Evolutionary conservation across 2,329 filamentous ascomycete species (phyloP), one percentile per base, ranked within the genome.

Genomic region (Chalaropsis ovoidea): DNA sequence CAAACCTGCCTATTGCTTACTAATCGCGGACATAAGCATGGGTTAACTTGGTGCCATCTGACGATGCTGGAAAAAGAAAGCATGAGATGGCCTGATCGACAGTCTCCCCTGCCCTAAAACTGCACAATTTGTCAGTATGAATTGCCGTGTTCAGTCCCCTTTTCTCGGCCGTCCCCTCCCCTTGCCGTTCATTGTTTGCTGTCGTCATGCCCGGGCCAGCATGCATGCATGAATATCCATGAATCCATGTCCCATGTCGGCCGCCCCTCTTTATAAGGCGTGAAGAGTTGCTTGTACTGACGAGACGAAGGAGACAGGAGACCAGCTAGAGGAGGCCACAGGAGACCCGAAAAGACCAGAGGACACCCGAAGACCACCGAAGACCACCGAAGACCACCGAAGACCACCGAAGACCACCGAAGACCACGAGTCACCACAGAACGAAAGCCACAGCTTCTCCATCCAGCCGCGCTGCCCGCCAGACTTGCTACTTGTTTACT

Each of bases 231-330:
- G n/a, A n/a, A n/a, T 31, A 31, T 3, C 31, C 31, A 39, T 39
- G 5, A 39, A 39, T 39, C 19, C 35, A 61, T 42, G 58, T 42
- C 43, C 58, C 47, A 52, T 52, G 47, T 27, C 47, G 22, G 19
- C 47, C 47, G 47, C 47, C 47, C 47, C 35, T 61, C 58, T 61
- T 39, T 39, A 39, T 61, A 42, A 52, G n/a, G 19, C 13, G 11
- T n/a, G 10, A 54, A 64, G 67, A 85, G 78, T 72, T 49, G 47
- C 24, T 52, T 52, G 17, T 52, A 17, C 22, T 52, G 47, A 52
- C 47, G 47, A 52, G 22, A 27, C 81, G 89, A 27, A 83, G 86
- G 83, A 91, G 88, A 39, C 35, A n/a, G n/a, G 0, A 86, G 85
- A 22, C 42, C 10, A 24, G 43, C 47, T 6, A 62, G 41, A 58